Evolutionary conservation across 129 eudicot species (phyloP), one percentile per base, ranked within the genome.

Genomic region (Centella asiatica): DNA sequence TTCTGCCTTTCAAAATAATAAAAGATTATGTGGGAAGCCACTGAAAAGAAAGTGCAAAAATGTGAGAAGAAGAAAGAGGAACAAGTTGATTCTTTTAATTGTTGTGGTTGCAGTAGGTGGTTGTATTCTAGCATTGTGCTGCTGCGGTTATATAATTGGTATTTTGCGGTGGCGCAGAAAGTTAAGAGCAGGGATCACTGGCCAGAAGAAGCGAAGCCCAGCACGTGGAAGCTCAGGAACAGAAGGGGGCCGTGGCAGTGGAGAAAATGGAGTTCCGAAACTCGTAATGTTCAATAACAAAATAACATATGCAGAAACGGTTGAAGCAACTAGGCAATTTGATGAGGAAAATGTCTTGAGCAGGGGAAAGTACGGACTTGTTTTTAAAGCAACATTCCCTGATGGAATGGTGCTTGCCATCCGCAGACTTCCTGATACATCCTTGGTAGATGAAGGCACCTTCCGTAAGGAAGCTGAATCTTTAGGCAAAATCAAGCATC

Each of bases 341-440:
- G 97, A 85, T 40, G 97, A 89, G 66, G 97, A 89, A 69, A 77
- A 85, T 27, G 95, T 89, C 28, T 67, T 89, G 39, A 82, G 88
- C 60, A 78, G 97, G 31, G 88, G 90, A 6, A 75, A 78, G 9
- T 80, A 79, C 29, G 97, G 97, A 24, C 76, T 85, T 26, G 53
- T 89, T 14, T 89, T 79, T 79, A 89, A 89, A 73, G 95, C 97
- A 57, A 76, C 82, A 2, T 89, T 77, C 76, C 70, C 74, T 1
- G 97, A 89, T 44, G 97, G 97, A 25, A 89, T 80, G 62, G 95
- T 89, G 31, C 83, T 85, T 49, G 88, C 97, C 23, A 83, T 89
- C 24, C 81, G 95, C 4, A 73, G 90, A 8, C 95, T 89, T 59
- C 85, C 83, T 0, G 85, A 85, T 63, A 42, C 80, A 40, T 85